Base-by-base conservation (phyloP, 2,329 filamentous ascomycete genomes). In the Diaporthe amygdali region DNA sequence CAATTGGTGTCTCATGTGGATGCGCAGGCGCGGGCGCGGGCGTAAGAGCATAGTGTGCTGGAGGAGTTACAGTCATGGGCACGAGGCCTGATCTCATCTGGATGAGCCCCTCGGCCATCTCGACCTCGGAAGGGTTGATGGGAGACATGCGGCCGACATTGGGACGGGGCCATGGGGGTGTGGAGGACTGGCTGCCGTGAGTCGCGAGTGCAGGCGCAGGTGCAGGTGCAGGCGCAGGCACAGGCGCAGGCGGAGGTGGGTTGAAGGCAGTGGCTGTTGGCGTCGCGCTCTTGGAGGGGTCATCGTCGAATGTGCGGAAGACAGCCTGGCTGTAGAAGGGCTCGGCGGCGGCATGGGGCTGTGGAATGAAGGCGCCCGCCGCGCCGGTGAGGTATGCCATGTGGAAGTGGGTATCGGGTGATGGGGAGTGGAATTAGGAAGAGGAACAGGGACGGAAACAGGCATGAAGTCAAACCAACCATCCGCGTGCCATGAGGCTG, bases 21-120 rank as follows among this genome's bases (percentile, higher is more conserved):
- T 22, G 49, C 14, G 63, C 2, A 30, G n/a, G 52, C 27, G 25
- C 5, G 22, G 27, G 67, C 17, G 34, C 52, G 14, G 55, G 69
- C 25, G 47, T n/a, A 5, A 49, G 69, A 8, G 69, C 55, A 20
- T 68, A 71, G 32, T 54, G 68, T 12, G 47, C 39, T 44, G 64
- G 68, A 68, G 71, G 39, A 44, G 66, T 69, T 44, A 69, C 63
- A 56, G 47, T 71, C 30, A 64, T 59, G 14, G 71, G 63, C 69
- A 49, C 68, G 51, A 68, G 63, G 34, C 71, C 70, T 46, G 71
- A 64, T 22, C 71, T 68, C 71, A 72, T 68, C 67, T 66, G 69
- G 30, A 71, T 68, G 69, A 72, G 71, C 22, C 69, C 66, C 30
- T 72, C 39, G 51, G 69, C 69, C 54, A 67, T 49, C 41, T 72